Percentiles rank a stretch among this genome's conserved stretches.
Conservation (phyloP, 2,329 filamentous ascomycete genomes). For the Xylariaceae sp. region DNA sequence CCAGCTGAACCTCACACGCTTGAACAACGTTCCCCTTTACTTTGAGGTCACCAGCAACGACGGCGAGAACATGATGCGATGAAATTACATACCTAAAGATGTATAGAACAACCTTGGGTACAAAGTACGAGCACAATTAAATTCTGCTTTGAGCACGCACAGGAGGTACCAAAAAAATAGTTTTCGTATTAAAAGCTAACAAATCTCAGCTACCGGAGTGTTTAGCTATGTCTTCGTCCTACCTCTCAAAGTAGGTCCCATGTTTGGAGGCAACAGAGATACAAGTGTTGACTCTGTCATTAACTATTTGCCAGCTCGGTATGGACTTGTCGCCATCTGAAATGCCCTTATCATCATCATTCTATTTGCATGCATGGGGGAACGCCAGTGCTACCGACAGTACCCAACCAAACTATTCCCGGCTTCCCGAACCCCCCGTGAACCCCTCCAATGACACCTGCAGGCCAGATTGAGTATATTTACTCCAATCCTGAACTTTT, state of each 20-base stretch:
- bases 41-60: no score
- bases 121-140: no score
- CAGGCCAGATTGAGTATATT: not conserved
- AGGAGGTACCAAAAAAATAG: no score
- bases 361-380: not conserved
- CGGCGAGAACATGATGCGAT: no score
- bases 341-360: not conserved
- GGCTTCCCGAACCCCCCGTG: not conserved
- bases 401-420: constrained; percentile 1
- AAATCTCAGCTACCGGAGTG: not conserved
- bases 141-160: no score
- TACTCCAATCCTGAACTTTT: not conserved
- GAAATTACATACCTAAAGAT: no score
- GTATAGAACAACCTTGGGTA: not conserved
- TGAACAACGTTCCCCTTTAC: no score
- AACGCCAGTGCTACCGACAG: not conserved
- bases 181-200: not conserved
- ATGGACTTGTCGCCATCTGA: not conserved
- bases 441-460: not conserved
- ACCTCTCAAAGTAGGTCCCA: not conserved
- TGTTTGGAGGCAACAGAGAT: not conserved
- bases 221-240: not conserved
- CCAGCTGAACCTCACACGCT: not conserved
- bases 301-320: not conserved
- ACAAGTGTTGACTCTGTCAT: not conserved